A percentile compares a stretch with the other conserved stretches of the same genome.
Conservation (phyloP, 106 monocot genomes). For the Dendrobium nobile region DNA sequence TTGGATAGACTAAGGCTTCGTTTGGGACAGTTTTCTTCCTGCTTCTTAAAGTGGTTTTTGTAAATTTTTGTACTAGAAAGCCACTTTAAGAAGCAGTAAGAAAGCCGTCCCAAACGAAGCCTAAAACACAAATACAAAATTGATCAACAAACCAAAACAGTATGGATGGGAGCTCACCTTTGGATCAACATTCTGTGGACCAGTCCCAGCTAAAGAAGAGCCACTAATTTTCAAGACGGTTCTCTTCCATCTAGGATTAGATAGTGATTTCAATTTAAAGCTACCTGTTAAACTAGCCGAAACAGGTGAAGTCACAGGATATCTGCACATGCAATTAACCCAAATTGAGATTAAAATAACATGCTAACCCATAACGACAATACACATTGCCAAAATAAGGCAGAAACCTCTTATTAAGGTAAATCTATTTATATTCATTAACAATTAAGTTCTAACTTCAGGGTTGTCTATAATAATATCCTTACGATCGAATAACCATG, state of each 20-base stretch:
- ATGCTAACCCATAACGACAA: neutral
- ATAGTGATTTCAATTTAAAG: slow-evolving; percentile 45
- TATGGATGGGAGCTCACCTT: slow-evolving; percentile 35
- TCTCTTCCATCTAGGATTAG: slow-evolving; percentile 83
- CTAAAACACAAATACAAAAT: neutral
- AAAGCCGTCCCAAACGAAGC: too few relatives aligned
- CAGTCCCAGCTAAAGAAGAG: slow-evolving; percentile 49
- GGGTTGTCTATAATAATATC: neutral
- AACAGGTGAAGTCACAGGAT: slow-evolving; percentile 31
- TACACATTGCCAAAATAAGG: neutral
- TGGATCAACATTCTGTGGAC: slow-evolving; percentile 80
- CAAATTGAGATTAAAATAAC: neutral
- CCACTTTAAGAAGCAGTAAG: too few relatives aligned
- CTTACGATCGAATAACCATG: neutral
- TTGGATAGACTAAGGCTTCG: neutral
- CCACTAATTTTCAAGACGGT: slow-evolving; percentile 91
- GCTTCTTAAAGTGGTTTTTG: too few relatives aligned
- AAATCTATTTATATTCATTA: neutral
- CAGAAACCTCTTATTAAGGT: neutral
- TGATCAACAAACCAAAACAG: neutral
- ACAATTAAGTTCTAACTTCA: neutral
- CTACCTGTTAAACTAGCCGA: slow-evolving; percentile 29
- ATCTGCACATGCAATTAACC: slow-evolving; percentile 26
- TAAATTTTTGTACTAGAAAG: too few relatives aligned
- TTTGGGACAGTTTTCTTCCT: too few relatives aligned